Evolutionary conservation across 495 filamentous ascomycete species (phyloP).

Genomic region (Penicillium roqueforti): DNA sequence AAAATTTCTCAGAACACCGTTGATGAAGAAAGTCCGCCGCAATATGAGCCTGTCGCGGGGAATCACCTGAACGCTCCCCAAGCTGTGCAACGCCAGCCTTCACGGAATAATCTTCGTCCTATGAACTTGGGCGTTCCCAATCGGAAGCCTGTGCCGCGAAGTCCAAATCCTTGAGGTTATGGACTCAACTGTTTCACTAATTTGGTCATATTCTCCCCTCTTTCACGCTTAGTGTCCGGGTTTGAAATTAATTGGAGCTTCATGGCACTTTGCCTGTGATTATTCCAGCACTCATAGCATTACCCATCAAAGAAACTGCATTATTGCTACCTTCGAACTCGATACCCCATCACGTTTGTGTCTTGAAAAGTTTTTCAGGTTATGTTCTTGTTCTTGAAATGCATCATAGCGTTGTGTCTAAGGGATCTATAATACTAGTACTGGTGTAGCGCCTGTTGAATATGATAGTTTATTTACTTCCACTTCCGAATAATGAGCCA

Average conservation of each 20-base stretch:
- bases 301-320: not conserved
- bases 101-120: conserved; percentile 24
- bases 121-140: conserved; percentile 42
- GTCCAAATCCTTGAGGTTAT: conserved; percentile 7
- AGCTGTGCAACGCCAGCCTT: conserved; percentile 18
- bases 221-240: not conserved
- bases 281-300: not conserved
- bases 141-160: conserved; percentile 41
- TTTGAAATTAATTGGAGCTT: not conserved
- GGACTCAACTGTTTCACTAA: not conserved
- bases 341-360: conserved; percentile 1
- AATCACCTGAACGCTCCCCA: conserved; percentile 10
- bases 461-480: not conserved
- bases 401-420: not conserved
- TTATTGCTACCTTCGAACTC: not conserved
- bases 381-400: not conserved
- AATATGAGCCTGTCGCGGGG: conserved; percentile 35
- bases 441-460: not conserved
- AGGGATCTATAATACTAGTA: not conserved
- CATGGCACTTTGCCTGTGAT: not conserved
- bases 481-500: no score
- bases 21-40: conserved; percentile 37
- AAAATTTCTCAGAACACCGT: conserved; percentile 31
- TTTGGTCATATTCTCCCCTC: not conserved
- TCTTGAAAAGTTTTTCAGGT: not conserved